Evolutionary conservation across 2,329 filamentous ascomycete species (phyloP), one percentile per base, ranked within the genome.

Genomic region (Cryphonectria carpinicola): DNA sequence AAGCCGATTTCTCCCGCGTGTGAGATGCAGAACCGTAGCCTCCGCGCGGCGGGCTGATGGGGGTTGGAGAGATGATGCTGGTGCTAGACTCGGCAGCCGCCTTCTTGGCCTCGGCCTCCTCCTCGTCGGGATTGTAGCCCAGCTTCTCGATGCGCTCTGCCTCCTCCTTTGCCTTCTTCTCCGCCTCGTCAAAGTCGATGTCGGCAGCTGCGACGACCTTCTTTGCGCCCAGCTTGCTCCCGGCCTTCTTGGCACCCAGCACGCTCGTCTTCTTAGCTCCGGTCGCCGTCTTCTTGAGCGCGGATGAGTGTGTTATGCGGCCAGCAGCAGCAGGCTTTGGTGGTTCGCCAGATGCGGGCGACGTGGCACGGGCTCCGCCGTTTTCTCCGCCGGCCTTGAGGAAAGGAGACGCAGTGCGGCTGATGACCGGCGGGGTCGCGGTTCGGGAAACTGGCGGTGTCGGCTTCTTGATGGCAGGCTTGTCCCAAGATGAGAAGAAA

Each of bases 401-500:
- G 86, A 98, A 97, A 1, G 96, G 95, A n/a, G 95, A 98, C 5
- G 90, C 88, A 14, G 92, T 95, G 76, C 95, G 92, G 77, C 92
- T 92, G 75, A 93, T 87, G 14, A 93, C 89, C 4, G 93, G 91
- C 19, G 95, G 95, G 3, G 96, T 98, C 66, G 90, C 91, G 60
- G 93, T 96, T 78, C 96, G 92, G 52, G 95, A 98, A 60, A 96
- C 88, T 22, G 96, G 95, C 75, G 97, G 97, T 74, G 94, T 98
- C 49, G 95, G 95, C 76, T 94, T 91, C 87, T 98, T 99, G 83
- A 99, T 97, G 5, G 94, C 89, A 32, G 96, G 96, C 84, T 98
- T 98, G 79, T 98, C 96, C 96, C 95, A 99, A 0, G 94, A 98
- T 13, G 95, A 97, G 83, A 99, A 99, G 86, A 99, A 99, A 80